These are phyloP conservation scores for Hirschfeldia incana DNA, from an alignment of 345 rosid genomes.

Conservation along the genomic window DNA sequence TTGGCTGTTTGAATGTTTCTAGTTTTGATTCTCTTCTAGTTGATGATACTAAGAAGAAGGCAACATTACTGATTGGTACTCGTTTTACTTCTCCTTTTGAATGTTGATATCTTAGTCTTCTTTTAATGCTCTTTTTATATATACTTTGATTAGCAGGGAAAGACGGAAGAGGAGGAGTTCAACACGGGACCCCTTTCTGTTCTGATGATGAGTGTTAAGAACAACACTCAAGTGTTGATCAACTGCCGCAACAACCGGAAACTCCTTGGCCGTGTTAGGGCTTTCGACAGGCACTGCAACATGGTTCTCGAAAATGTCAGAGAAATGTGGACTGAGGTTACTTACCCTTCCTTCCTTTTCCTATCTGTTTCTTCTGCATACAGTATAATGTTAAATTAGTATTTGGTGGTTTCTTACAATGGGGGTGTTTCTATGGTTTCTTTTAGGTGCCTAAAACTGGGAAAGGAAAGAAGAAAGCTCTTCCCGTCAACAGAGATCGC, in stretches of 20 bases:
- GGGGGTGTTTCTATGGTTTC: not conserved
- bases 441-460: constrained; percentile 88
- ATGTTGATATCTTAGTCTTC: not conserved
- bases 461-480: constrained; percentile 97
- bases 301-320: constrained; percentile 99
- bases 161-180: constrained; percentile 95
- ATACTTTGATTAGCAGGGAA: constrained; percentile 33
- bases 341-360: not conserved
- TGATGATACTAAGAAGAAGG: not conserved
- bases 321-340: constrained; percentile 99
- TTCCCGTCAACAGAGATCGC: constrained; percentile 88
- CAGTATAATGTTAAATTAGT: no score
- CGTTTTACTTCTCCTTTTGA: not conserved
- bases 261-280: constrained; percentile 93
- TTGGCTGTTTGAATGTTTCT: not conserved
- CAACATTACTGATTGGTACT: not conserved
- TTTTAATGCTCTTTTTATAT: not conserved
- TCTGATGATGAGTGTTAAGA: constrained; percentile 95
- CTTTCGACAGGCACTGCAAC: constrained; percentile 96
- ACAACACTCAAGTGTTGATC: constrained; percentile 94
- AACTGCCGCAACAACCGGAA: constrained; percentile 73
- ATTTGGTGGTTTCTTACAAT: not conserved
- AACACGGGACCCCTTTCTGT: constrained; percentile 97
- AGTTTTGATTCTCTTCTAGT: not conserved
- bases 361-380: not conserved